These are phyloP conservation scores for Colletotrichum acutatum DNA, from an alignment of 2,329 filamentous ascomycete genomes.

Conservation along the genomic window DNA sequence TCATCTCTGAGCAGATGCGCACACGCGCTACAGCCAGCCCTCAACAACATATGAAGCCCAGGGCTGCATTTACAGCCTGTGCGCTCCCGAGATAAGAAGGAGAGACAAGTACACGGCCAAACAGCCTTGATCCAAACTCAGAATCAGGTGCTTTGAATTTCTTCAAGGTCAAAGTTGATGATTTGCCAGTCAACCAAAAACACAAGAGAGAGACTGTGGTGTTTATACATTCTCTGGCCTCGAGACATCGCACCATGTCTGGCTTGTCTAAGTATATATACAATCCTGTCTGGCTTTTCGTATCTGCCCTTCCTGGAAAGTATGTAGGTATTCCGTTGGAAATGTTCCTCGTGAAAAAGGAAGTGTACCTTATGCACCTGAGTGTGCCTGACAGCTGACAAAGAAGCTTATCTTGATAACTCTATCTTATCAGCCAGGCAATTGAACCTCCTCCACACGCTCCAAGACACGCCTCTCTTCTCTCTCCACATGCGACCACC, in stretches of 20 bases:
- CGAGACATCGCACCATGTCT: background rate
- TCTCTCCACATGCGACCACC: background rate
- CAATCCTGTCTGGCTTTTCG: background rate
- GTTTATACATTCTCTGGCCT: background rate
- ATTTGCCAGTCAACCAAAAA: background rate
- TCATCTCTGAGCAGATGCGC: conserved; percentile 3
- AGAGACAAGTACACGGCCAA: background rate
- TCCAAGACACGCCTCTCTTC: too few relatives aligned
- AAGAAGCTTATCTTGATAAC: background rate
- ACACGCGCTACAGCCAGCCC: conserved; percentile 3
- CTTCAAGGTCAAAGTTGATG: background rate
- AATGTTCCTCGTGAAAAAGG: too few relatives aligned
- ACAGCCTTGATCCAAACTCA: background rate
- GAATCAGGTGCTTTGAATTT: conserved; percentile 1
- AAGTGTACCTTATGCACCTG: background rate
- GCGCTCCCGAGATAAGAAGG: background rate
- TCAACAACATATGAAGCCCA: conserved; percentile 17
- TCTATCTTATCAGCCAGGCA: conserved; percentile 14
- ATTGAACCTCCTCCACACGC: background rate
- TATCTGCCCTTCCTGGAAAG: background rate
- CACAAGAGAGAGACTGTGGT: background rate
- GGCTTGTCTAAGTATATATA: background rate
- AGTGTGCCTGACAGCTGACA: background rate
- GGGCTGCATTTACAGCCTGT: background rate
- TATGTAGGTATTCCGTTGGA: too few relatives aligned